Conservation (phyloP, 176 grass and related monocot species). For the Zea mays region DNA sequence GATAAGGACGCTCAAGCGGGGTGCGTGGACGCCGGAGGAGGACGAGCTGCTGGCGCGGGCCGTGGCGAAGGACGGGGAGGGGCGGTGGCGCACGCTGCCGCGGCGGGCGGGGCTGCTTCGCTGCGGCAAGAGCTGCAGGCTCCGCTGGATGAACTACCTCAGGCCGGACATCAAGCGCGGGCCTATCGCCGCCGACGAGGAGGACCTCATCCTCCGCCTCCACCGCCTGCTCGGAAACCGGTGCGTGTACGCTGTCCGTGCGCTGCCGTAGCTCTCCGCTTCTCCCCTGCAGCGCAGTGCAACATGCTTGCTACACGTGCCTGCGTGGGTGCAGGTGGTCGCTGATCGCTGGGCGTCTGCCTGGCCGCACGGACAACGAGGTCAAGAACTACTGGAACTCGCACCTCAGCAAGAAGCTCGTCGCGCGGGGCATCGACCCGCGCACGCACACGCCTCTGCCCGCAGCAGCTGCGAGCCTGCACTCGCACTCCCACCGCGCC, state of each 20-base stretch:
- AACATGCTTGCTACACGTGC: too few relatives aligned
- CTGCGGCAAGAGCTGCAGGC: slow-evolving; percentile 73
- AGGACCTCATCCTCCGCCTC: slow-evolving; percentile 92
- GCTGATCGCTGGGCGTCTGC: slow-evolving; percentile 73
- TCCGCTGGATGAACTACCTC: slow-evolving; percentile 96
- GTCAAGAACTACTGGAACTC: slow-evolving; percentile 93
- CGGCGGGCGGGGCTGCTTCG: slow-evolving; percentile 64
- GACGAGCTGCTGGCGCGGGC: slow-evolving; percentile 66
- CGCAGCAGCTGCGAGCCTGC: background rate
- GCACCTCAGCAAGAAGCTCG: slow-evolving; percentile 79
- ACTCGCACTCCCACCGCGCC: background rate
- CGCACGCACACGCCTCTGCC: slow-evolving; percentile 59
- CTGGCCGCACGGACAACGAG: slow-evolving; percentile 82
- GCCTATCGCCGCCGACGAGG: slow-evolving; percentile 74
- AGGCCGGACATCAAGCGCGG: slow-evolving; percentile 69
- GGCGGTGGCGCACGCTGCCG: slow-evolving; percentile 76
- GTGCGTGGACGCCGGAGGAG: slow-evolving; percentile 84
- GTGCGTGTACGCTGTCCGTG: slow-evolving; percentile 21
- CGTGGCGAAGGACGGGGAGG: slow-evolving; percentile 67
- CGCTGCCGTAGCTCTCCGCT: background rate
- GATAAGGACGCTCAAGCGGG: slow-evolving; percentile 56
- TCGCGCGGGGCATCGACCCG: slow-evolving; percentile 67
- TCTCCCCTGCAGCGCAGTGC: background rate
- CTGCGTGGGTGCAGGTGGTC: slow-evolving; percentile 87
- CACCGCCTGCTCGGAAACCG: slow-evolving; percentile 93